Evolutionary conservation across 176 grass and related monocot genomes (phyloP), one percentile per base, ranked within the genome.

Genomic region (Juncus inflexus): DNA sequence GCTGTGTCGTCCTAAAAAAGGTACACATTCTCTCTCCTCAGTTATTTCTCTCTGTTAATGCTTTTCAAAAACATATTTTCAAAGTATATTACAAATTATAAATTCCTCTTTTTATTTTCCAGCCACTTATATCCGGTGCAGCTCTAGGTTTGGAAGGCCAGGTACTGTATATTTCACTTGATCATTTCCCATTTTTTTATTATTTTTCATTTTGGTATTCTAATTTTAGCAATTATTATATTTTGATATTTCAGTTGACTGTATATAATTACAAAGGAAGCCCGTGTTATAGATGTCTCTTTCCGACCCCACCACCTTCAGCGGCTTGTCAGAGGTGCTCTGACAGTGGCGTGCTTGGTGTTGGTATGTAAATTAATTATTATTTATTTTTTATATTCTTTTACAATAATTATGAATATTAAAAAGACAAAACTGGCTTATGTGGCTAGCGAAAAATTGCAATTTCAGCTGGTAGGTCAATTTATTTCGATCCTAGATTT

Each of bases 141-240:
- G 92, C 87, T 66, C 74, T 96, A 81, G 84, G 92, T 52, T 86
- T 96, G 28, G 87, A 96, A 89, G 92, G 92, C n/a, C 92, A 96
- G 82, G 92, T 91, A 66, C 19, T 65, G 51, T 13, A 5, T 58
- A 55, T 45, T 52, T 6, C 15, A 69, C 52, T 64, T 69, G 39
- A 36, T 69, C 42, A 40, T 57, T n/a, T n/a, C 67, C 39, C 50
- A 54, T 66, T 86, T 57, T 58, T 64, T 42, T 35, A 42, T 51
- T n/a, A 49, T 74, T 59, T 41, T 63, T 74, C 54, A 60, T 73
- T 40, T 59, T 73, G 13, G 14, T 12, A 12, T 72, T 59, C 11
- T 55, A 64, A 65, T 13, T 36, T 7, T 47, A 9, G 43, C 4
- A 47, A 6, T 47, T 47, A 9, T 47, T 55, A 69, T 69, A 60